A percentile compares a stretch with the other conserved stretches of the same genome.
Conservation (phyloP, 163 green algal genomes). For the Dunaliella salina region DNA sequence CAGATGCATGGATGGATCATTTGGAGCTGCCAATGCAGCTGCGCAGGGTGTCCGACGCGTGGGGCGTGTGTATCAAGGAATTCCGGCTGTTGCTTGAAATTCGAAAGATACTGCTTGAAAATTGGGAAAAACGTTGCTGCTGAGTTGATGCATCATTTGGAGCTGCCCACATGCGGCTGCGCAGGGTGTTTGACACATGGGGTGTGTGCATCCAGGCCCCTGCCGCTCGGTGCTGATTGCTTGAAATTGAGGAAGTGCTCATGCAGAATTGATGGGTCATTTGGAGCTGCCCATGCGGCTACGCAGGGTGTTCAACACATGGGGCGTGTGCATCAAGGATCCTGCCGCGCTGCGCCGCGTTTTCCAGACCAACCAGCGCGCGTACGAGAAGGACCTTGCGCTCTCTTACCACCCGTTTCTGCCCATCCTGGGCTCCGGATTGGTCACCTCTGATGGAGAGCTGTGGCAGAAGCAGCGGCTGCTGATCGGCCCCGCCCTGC, state of each 20-base stretch:
- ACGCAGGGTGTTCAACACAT: slow-evolving; percentile 28
- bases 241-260: too few relatives aligned
- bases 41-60: slow-evolving; percentile 28
- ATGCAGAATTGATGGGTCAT: too few relatives aligned
- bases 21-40: too few relatives aligned
- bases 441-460: slow-evolving; percentile 85
- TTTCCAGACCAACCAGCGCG: slow-evolving; percentile 77
- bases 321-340: slow-evolving; percentile 65
- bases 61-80: slow-evolving; percentile 64
- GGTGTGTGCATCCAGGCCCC: slow-evolving; percentile 67
- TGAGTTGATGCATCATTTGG: too few relatives aligned
- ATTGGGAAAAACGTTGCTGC: too few relatives aligned
- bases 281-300: too few relatives aligned
- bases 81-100: too few relatives aligned
- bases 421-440: slow-evolving; percentile 84
- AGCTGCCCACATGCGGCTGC: too few relatives aligned
- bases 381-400: slow-evolving; percentile 87
- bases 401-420: slow-evolving; percentile 89
- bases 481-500: slow-evolving; percentile 79
- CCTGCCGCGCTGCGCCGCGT: slow-evolving; percentile 71
- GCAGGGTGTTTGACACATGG: slow-evolving; percentile 34
- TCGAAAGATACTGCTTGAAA: too few relatives aligned
- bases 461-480: slow-evolving; percentile 88
- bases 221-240: slow-evolving; percentile 71
- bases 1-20: too few relatives aligned